Conservation (phyloP, 1,139 yeast species). For the Eremothecium cymbalariae region DNA sequence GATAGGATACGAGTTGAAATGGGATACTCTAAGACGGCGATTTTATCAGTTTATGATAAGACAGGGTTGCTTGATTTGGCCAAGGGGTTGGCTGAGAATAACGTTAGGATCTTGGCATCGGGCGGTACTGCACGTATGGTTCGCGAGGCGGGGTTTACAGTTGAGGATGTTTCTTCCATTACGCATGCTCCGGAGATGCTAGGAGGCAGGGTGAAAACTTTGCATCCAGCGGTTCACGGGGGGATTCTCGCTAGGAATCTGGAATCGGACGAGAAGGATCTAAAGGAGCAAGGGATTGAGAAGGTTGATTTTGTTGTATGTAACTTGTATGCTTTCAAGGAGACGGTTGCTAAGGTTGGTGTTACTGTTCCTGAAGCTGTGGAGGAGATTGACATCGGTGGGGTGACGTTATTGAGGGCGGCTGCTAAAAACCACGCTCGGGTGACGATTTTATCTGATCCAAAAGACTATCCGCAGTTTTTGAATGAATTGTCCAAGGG, state of each 20-base stretch:
- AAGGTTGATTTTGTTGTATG: slow-evolving; percentile 96
- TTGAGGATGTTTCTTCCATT: slow-evolving; percentile 87
- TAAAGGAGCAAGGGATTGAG: slow-evolving; percentile 79
- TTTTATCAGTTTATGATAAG: slow-evolving; percentile 92
- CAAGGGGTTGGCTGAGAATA: slow-evolving; percentile 80
- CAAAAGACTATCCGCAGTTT: slow-evolving; percentile 81
- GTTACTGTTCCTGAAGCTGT: slow-evolving; percentile 97
- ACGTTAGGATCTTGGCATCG: slow-evolving; percentile 87
- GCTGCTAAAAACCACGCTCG: slow-evolving; percentile 98
- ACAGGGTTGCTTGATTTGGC: slow-evolving; percentile 94
- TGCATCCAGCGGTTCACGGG: slow-evolving; percentile 98
- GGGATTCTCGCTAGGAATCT: slow-evolving; percentile 93
- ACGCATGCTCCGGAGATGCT: slow-evolving; percentile 99
- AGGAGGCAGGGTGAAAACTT: slow-evolving; percentile 95
- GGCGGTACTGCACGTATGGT: slow-evolving; percentile 95
- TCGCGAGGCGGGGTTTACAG: slow-evolving; percentile 97
- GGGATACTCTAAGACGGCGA: slow-evolving; percentile 68
- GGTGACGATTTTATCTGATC: slow-evolving; percentile 91
- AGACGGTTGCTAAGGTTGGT: slow-evolving; percentile 89
- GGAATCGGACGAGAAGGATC: slow-evolving; percentile 82
- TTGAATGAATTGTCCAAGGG: slow-evolving; percentile 68
- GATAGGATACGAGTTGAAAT: no score
- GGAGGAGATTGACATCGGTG: slow-evolving; percentile 97
- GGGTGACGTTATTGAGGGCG: slow-evolving; percentile 93
- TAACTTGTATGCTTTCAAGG: slow-evolving; percentile 96